These are phyloP conservation scores for Platanus orientalis DNA, from an alignment of 164 flowering plant species.

Conservation along the genomic window DNA sequence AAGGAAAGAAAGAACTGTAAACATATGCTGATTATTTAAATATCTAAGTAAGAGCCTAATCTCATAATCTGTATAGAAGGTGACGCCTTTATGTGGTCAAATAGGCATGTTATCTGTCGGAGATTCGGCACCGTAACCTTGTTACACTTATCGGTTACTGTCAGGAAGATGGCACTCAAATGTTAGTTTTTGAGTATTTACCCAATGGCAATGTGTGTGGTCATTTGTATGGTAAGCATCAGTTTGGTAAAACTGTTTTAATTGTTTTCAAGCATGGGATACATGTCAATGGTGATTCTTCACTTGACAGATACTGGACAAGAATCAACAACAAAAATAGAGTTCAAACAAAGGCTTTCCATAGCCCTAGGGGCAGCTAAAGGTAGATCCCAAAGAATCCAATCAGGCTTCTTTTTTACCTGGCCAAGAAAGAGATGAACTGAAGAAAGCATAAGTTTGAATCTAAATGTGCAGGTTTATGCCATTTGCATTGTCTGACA, in stretches of 20 bases:
- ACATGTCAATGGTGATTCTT: neutral
- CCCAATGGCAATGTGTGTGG: constrained; percentile 64
- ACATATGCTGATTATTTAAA: too few relatives aligned
- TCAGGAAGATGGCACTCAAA: constrained; percentile 55
- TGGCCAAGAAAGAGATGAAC: neutral
- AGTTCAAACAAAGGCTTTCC: constrained; percentile 66
- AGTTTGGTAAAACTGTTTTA: neutral
- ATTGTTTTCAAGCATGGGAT: neutral
- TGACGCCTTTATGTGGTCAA: constrained; percentile 12
- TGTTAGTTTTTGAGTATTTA: constrained; percentile 56
- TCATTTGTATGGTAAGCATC: constrained; percentile 62
- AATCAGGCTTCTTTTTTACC: neutral
- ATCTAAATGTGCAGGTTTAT: constrained; percentile 46
- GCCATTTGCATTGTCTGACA: constrained; percentile 48
- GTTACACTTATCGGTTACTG: constrained; percentile 65
- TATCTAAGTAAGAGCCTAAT: too few relatives aligned
- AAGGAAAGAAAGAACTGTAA: neutral
- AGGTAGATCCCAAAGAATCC: constrained; percentile 38
- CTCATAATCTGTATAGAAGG: neutral
- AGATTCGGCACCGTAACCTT: constrained; percentile 53
- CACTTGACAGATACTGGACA: constrained; percentile 32
- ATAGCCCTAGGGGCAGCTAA: constrained; percentile 70
- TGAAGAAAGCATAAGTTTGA: neutral
- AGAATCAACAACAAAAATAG: constrained; percentile 42
- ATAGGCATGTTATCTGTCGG: constrained; percentile 48